These are phyloP conservation scores for Epichloe baconii DNA, from an alignment of 2,329 filamentous ascomycete genomes.

Conservation along the genomic window DNA sequence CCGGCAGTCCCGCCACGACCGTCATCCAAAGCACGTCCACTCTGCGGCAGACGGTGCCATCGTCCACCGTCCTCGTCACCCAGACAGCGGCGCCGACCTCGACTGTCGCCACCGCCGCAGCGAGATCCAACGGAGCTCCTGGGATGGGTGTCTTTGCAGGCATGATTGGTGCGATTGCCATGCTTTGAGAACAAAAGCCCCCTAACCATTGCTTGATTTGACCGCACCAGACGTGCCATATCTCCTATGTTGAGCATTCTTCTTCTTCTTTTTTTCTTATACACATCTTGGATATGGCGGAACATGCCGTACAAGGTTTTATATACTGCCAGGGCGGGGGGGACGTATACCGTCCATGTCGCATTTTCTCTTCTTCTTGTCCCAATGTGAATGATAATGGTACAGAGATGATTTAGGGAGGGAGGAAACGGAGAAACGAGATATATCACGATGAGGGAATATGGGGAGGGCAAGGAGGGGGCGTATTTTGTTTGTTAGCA, in stretches of 20 bases:
- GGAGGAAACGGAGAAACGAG: background rate
- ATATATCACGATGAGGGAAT: background rate
- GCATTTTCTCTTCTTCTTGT: background rate
- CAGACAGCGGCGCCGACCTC: background rate
- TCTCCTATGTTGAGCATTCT: background rate
- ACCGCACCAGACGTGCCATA: background rate
- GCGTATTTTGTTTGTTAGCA: background rate
- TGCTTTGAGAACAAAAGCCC: constrained; percentile 1
- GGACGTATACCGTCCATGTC: background rate
- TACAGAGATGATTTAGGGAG: background rate
- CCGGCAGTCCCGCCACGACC: constrained; percentile 23
- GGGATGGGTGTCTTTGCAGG: constrained; percentile 18
- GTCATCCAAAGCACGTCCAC: constrained; percentile 25
- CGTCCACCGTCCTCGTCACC: constrained; percentile 13
- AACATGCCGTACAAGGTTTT: background rate
- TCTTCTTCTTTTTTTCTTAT: background rate
- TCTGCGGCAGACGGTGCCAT: constrained; percentile 9
- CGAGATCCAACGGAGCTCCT: constrained; percentile 18
- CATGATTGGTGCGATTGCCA: constrained; percentile 6
- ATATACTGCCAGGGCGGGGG: background rate
- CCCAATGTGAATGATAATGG: background rate
- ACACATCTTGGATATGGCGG: background rate
- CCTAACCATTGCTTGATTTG: background rate
- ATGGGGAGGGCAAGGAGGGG: background rate
- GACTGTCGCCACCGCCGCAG: constrained; percentile 15